Conservation (phyloP, 2,329 filamentous ascomycete genomes). For the Aureobasidium subglaciale region DNA sequence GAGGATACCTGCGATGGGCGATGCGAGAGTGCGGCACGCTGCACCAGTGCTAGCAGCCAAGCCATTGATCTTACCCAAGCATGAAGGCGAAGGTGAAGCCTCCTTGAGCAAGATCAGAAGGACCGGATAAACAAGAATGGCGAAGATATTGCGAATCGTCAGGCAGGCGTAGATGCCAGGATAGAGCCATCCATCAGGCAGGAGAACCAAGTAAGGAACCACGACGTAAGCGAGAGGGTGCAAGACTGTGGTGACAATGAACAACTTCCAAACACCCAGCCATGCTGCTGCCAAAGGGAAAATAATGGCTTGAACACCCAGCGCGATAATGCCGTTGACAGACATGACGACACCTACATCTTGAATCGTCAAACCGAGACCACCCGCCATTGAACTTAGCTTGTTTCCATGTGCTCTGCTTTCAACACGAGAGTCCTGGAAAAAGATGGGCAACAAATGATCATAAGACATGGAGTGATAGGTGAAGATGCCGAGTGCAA, state of each 20-base stretch:
- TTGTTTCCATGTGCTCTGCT: conserved; percentile 28
- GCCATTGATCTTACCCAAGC: conserved; percentile 65
- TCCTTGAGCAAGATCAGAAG: conserved; percentile 67
- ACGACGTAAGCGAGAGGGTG: conserved; percentile 63
- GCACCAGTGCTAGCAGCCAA: conserved; percentile 66
- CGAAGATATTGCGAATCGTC: conserved; percentile 58
- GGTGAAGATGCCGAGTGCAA: conserved; percentile 83
- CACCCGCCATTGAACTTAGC: conserved; percentile 40
- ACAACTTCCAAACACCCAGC: conserved; percentile 61
- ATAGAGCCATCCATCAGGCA: conserved; percentile 49
- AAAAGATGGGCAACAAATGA: conserved; percentile 84
- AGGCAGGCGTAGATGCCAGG: conserved; percentile 60
- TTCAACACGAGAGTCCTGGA: conserved; percentile 63
- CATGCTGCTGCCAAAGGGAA: conserved; percentile 58
- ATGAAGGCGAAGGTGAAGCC: conserved; percentile 54
- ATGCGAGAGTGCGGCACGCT: conserved; percentile 61
- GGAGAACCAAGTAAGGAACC: conserved; percentile 58
- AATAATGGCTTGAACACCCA: conserved; percentile 65
- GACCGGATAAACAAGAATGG: conserved; percentile 61
- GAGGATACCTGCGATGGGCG: conserved; percentile 59
- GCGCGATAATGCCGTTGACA: conserved; percentile 62
- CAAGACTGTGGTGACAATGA: conserved; percentile 56
- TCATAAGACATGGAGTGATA: conserved; percentile 96
- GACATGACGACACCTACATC: conserved; percentile 63
- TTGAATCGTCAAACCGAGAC: conserved; percentile 58